These are phyloP conservation scores for Cylindrotheca closterium DNA, from an alignment of 108 stramenopile species.

Conservation along the genomic window DNA sequence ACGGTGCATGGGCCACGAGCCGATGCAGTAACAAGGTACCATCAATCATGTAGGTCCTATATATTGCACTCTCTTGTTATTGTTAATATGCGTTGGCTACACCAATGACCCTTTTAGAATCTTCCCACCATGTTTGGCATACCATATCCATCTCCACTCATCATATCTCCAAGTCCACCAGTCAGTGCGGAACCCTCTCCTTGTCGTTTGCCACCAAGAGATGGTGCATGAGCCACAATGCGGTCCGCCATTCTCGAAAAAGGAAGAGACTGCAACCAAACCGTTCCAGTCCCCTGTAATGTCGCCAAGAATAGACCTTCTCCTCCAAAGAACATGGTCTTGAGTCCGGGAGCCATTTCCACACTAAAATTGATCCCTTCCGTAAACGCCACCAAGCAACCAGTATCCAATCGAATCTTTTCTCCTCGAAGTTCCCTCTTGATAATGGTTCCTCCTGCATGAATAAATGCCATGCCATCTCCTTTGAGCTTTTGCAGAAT, in stretches of 20 bases:
- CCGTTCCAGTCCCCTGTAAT: conserved; percentile 77
- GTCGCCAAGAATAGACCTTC: conserved; percentile 85
- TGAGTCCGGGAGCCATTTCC: conserved; percentile 64
- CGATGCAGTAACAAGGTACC: too few relatives aligned
- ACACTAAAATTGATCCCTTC: conserved; percentile 70
- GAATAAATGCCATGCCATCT: conserved; percentile 71
- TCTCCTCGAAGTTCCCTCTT: conserved; percentile 62
- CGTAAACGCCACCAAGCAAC: conserved; percentile 76
- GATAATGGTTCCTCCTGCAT: conserved; percentile 75
- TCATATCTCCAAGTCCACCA: conserved; percentile 21
- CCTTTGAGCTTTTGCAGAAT: conserved; percentile 72
- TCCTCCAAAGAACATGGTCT: conserved; percentile 85
- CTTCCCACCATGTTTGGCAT: neutral
- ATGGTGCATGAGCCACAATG: conserved; percentile 23
- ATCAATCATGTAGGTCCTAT: too few relatives aligned
- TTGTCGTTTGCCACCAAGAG: conserved; percentile 16
- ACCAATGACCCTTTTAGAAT: too few relatives aligned
- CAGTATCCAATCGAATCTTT: conserved; percentile 66
- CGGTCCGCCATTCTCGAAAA: conserved; percentile 29
- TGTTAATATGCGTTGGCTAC: too few relatives aligned
- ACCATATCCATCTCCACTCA: conserved; percentile 20
- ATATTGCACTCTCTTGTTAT: too few relatives aligned
- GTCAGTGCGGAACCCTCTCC: conserved; percentile 29
- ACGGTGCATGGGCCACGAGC: conserved; percentile 22
- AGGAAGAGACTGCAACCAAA: conserved; percentile 65